Base-by-base conservation (phyloP, 768 basidiomycete species). In the Leccinum subgranulosum region DNA sequence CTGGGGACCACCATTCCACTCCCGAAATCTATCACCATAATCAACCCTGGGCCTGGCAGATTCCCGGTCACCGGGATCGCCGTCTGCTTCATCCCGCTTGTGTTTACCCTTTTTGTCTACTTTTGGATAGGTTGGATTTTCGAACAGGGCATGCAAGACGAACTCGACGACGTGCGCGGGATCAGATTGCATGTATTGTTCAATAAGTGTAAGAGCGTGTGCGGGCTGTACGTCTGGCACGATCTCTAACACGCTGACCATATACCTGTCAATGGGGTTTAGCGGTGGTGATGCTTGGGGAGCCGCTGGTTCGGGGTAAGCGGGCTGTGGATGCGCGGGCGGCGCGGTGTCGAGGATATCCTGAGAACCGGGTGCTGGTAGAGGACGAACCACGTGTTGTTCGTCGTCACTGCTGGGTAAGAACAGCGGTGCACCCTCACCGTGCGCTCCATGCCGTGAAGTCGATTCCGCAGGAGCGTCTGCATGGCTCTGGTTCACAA, bases 211-310 rank as follows among this genome's bases (percentile, higher is more conserved):
- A 23, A 76, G 66, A 12, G 79, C 80, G 60, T 90, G 79, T 3
- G 76, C 73, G 4, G 85, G 83, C 21, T 80, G 76, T 23, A 90
- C 86, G 62, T 90, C 87, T 0, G 90, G 90, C 12, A 90, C 69
- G 47, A 92, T 80, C 63, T 89, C 87, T 36, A 87, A 74, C 29
- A 90, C 76, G 43, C 77, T 82, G 1, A 81, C 77, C 29, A 86
- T 58, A 46, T 65, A 71, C 17, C 33, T 63, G 48, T 73, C 73
- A 56, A 59, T 53, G 57, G 55, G 62, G 58, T 57, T 74, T 55
- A 53, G 63, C 27, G 27, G 48, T 6, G 46, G 49, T 14, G 56
- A 49, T 23, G 57, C 59, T 46, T 23, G 23, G 2, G 60, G 31
- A 15, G 57, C 33, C n/a, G 49, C 51, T 27, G 54, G 61, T 7